Evolutionary conservation across 768 basidiomycete species (phyloP), one percentile per base, ranked within the genome.

Genomic region (Xanthoconium stramineum): DNA sequence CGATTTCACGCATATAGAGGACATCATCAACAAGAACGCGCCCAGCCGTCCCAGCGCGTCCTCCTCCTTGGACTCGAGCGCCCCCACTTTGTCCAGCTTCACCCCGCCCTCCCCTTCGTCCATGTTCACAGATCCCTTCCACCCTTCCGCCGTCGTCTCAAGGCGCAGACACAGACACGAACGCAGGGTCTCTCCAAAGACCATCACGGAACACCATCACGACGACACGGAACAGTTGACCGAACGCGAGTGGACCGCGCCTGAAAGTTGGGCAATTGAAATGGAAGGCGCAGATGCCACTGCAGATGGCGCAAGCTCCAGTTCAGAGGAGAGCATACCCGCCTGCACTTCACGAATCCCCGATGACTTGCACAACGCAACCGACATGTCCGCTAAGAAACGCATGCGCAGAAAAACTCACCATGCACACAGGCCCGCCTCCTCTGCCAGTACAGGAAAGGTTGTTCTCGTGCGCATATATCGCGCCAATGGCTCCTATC

Each of bases 191-290:
- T 85, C 83, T 2, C 84, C 84, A 1, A 85, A 80, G 64, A 78
- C 78, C 3, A 58, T 55, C 47, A 40, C 57, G 5, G 51, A 39
- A 28, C 36, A 32, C 9, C 43, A 60, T 6, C 54, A 54, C 24
- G 50, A 67, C 35, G 56, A 56, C n/a, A 28, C 14, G 8, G 59
- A 49, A n/a, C 53, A 57, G 9, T 29, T 63, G 52, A 68, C 47
- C 59, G 74, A 60, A 65, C 75, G 12, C 36, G 68, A 71, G 20
- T 92, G 90, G 90, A 80, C 71, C 3, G 75, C 90, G 6, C 90
- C 90, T 1, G 82, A 91, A 64, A 89, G 88, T 53, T 91, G 90
- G 89, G 85, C 78, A 1, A 85, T 89, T 14, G 80, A 81, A 46
- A 78, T 76, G 50, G 78, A 78, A 5, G 79, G 73, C 6, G 72